These are phyloP conservation scores for Ogataea thermomethanolica DNA, from an alignment of 805 yeast genomes.

Conservation along the genomic window DNA sequence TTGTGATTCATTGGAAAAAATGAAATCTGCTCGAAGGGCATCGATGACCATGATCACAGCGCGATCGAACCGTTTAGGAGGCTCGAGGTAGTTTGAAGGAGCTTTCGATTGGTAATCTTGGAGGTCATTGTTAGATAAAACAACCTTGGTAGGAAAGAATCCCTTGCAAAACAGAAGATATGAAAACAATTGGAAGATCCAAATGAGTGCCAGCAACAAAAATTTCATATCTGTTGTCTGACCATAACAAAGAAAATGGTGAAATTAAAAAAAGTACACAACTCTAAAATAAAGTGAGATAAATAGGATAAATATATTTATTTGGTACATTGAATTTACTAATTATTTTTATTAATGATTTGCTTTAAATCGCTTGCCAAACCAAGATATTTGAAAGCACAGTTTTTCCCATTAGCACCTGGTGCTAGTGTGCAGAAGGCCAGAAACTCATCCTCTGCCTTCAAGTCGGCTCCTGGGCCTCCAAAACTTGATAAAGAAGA, in stretches of 20 bases:
- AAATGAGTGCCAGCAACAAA: constrained; percentile 18
- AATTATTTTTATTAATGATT: not conserved
- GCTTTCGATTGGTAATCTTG: constrained; percentile 32
- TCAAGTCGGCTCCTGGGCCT: constrained; percentile 44
- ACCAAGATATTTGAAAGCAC: not conserved
- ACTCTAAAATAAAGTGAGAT: not conserved
- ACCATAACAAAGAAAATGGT: not conserved
- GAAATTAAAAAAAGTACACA: too few species aligned
- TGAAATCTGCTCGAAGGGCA: constrained; percentile 86
- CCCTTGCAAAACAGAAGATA: constrained; percentile 69
- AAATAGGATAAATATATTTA: constrained; percentile 1
- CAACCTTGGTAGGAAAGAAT: constrained; percentile 87
- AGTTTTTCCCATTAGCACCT: not conserved
- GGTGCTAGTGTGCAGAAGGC: not conserved
- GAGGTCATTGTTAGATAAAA: constrained; percentile 57
- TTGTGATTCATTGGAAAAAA: constrained; percentile 61
- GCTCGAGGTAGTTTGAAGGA: constrained; percentile 28
- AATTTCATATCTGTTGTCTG: constrained; percentile 12
- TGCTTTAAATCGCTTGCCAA: not conserved
- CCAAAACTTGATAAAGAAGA: constrained; percentile 75
- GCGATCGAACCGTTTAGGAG: constrained; percentile 53
- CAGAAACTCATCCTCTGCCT: constrained; percentile 10
- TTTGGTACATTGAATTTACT: not conserved
- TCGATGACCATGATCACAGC: constrained; percentile 84
- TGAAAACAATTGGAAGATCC: constrained; percentile 46